A percentile compares a stretch with the other conserved stretches of the same genome.
Evolutionary conservation across 768 basidiomycete genomes (phyloP).

Genomic region (Paxillus ammoniavirescens): DNA sequence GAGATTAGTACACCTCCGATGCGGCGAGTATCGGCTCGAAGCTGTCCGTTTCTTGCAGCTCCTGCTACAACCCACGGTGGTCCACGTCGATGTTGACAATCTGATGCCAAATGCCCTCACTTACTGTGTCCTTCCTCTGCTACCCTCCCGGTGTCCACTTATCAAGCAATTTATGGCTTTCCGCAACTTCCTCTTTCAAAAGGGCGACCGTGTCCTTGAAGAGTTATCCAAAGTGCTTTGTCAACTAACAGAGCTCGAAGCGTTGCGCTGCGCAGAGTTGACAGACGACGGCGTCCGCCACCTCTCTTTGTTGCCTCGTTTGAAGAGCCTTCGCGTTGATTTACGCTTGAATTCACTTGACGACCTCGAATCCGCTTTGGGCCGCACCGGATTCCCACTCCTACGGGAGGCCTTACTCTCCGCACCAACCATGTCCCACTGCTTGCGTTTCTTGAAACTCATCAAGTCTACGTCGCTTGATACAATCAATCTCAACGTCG

Average conservation of each 20-base stretch:
- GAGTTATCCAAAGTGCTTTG: constrained; percentile 23
- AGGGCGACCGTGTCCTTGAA: constrained; percentile 22
- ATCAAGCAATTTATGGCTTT: constrained; percentile 29
- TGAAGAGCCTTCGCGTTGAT: constrained; percentile 26
- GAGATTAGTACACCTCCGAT: constrained; percentile 26
- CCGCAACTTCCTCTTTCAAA: constrained; percentile 27
- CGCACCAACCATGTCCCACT: constrained; percentile 20
- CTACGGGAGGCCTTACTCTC: constrained; percentile 24
- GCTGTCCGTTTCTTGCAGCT: constrained; percentile 24
- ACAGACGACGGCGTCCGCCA: constrained; percentile 23
- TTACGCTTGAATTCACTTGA: constrained; percentile 24
- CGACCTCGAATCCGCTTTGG: constrained; percentile 14
- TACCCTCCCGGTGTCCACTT: constrained; percentile 22
- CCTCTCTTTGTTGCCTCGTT: constrained; percentile 19
- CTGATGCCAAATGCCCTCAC: constrained; percentile 27
- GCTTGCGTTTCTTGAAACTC: constrained; percentile 25
- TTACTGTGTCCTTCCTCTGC: constrained; percentile 11
- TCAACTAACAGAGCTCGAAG: constrained; percentile 19
- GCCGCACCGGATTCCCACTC: constrained; percentile 15
- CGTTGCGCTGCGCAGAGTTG: constrained; percentile 26
- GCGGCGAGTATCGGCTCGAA: constrained; percentile 21
- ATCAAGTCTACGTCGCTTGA: constrained; percentile 26
- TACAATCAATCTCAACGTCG: constrained; percentile 32
- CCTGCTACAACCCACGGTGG: constrained; percentile 25
- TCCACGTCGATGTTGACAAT: constrained; percentile 29